These are phyloP conservation scores for Nannochloris sp. DNA, from an alignment of 139 green algal genomes.

Conservation along the genomic window DNA sequence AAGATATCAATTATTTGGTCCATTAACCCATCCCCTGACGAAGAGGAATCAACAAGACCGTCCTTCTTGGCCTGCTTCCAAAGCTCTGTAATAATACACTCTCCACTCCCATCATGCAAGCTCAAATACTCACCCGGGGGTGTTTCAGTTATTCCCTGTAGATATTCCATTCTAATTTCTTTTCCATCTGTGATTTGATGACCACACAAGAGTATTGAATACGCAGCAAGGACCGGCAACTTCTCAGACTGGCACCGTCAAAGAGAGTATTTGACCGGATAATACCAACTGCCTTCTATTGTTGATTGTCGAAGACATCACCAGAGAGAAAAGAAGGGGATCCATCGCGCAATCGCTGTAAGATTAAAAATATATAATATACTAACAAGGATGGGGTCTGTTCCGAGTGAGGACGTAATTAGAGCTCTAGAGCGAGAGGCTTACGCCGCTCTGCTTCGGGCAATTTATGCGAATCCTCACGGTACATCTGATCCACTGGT, in stretches of 20 bases:
- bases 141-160: too few species aligned
- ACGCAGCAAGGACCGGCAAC: too few species aligned
- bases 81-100: not conserved
- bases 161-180: too few species aligned
- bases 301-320: too few species aligned
- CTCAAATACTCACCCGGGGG: too few species aligned
- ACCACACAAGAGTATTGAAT: too few species aligned
- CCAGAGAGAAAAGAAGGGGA: too few species aligned
- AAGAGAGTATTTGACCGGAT: too few species aligned
- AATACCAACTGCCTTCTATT: too few species aligned
- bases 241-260: too few species aligned
- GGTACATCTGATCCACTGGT: not conserved
- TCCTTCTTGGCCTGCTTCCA: not conserved
- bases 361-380: not conserved
- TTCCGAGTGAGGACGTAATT: constrained; percentile 1
- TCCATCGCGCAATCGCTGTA: not conserved
- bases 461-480: constrained; percentile 17
- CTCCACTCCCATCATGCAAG: too few species aligned
- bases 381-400: not conserved
- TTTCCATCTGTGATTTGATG: too few species aligned
- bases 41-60: not conserved
- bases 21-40: not conserved
- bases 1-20: not conserved
- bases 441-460: constrained; percentile 32
- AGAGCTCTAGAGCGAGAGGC: constrained; percentile 29